These are phyloP conservation scores for Candida gigantensis DNA, from an alignment of 1,139 yeast species.

Conservation along the genomic window DNA sequence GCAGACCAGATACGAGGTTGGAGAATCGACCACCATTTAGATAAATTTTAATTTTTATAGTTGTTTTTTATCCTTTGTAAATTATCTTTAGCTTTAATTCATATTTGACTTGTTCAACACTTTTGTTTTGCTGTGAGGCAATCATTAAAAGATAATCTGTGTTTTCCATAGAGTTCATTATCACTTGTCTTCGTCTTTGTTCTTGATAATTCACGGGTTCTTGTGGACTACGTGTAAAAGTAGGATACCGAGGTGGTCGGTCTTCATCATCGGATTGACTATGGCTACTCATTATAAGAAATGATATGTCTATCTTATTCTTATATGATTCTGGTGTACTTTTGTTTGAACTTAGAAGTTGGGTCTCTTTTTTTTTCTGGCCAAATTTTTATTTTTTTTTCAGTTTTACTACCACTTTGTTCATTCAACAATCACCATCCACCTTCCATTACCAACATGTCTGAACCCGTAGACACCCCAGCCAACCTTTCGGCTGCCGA, in stretches of 20 bases:
- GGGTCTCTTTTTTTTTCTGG: not conserved
- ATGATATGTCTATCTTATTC: too few species aligned
- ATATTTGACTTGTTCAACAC: constrained; percentile 45
- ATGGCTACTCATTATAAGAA: not conserved
- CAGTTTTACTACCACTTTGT: not conserved
- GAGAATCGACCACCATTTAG: constrained; percentile 26
- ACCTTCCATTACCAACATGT: too few species aligned
- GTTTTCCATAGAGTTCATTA: constrained; percentile 45
- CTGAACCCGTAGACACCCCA: constrained; percentile 20
- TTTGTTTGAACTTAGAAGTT: too few species aligned
- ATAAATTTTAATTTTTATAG: constrained; percentile 10
- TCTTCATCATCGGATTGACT: constrained; percentile 1
- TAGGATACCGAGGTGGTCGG: too few species aligned
- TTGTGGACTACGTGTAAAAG: too few species aligned
- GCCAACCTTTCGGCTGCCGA: constrained; percentile 55
- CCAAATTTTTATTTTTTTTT: constrained; percentile 1
- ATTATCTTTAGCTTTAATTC: constrained; percentile 32
- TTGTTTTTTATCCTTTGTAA: constrained; percentile 8
- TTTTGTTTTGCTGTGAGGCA: constrained; percentile 46
- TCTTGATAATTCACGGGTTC: constrained; percentile 35
- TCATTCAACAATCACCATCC: too few species aligned
- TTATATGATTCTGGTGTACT: too few species aligned
- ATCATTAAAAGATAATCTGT: constrained; percentile 44
- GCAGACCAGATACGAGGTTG: constrained; percentile 5
- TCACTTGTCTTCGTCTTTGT: constrained; percentile 39